Percentiles rank a stretch among this genome's conserved stretches.
Evolutionary conservation across 2,329 filamentous ascomycete genomes (phyloP).

Genomic region (Sarocladium oryzae): DNA sequence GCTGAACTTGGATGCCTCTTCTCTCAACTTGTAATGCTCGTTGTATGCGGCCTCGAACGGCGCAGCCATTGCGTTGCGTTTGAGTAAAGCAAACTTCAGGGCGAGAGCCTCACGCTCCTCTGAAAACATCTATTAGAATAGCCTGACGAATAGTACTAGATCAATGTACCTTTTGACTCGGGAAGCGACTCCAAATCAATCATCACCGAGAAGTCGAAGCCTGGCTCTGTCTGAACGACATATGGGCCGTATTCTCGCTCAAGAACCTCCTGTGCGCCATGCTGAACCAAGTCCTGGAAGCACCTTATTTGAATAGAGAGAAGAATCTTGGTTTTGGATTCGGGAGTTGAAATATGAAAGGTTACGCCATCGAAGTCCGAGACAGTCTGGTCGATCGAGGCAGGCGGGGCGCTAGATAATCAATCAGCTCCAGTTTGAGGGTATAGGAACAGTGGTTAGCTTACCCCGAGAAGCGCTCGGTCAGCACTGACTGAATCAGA

Average conservation of each 20-base stretch:
- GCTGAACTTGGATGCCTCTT: conserved; percentile 87
- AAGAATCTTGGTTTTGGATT: conserved; percentile 87
- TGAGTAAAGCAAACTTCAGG: conserved; percentile 80
- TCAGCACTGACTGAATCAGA: conserved; percentile 91
- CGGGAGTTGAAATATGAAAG: conserved; percentile 96
- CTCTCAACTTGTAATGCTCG: conserved; percentile 78
- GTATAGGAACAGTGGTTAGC: conserved; percentile 13
- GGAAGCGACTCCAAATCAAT: conserved; percentile 87
- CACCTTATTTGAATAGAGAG: conserved; percentile 94
- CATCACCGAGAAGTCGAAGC: conserved; percentile 92
- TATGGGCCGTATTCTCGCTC: conserved; percentile 92
- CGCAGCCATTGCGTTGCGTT: conserved; percentile 97
- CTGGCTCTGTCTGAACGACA: conserved; percentile 78
- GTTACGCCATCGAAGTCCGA: conserved; percentile 99
- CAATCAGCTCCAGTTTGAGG: conserved; percentile 26
- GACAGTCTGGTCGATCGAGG: conserved; percentile 93
- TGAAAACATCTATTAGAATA: conserved; percentile 24
- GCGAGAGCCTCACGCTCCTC: conserved; percentile 84
- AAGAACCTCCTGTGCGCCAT: conserved; percentile 87
- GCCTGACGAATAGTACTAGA: conserved; percentile 9
- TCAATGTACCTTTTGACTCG: conserved; percentile 57
- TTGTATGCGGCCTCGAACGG: conserved; percentile 97
- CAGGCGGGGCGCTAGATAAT: conserved; percentile 63
- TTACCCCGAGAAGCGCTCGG: conserved; percentile 87
- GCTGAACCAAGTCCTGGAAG: conserved; percentile 84